phyloP scores from a whole-genome alignment of 805 yeast genomes.

The Candida taoyuanica region DNA sequence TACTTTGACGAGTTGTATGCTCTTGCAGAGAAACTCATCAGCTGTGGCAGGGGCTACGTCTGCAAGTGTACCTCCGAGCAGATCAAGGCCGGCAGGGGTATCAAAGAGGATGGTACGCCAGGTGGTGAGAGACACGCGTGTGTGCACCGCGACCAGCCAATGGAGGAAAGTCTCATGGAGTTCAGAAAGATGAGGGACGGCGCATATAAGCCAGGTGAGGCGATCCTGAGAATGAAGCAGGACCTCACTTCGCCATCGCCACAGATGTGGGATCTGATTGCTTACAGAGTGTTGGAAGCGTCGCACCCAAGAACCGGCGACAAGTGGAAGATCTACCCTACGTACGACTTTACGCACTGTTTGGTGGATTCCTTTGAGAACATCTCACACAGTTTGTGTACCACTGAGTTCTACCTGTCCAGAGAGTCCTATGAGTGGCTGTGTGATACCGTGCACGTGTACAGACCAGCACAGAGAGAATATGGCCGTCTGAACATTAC shows the following conservation, averaged over 20 bases:
- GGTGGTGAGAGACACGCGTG: conserved; percentile 92
- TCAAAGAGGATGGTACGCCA: conserved; percentile 84
- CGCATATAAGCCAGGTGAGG: conserved; percentile 81
- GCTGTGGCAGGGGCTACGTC: conserved; percentile 73
- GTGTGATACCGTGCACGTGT: conserved; percentile 90
- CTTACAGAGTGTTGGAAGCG: conserved; percentile 89
- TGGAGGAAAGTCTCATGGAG: conserved; percentile 71
- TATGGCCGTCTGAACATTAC: conserved; percentile 94
- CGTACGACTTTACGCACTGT: conserved; percentile 98
- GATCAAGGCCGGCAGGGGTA: conserved; percentile 85
- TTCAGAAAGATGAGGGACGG: conserved; percentile 94
- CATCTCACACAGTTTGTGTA: conserved; percentile 92
- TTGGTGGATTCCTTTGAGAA: conserved; percentile 96
- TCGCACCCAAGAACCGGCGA: conserved; percentile 95
- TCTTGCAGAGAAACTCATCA: conserved; percentile 79
- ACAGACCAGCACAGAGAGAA: conserved; percentile 98
- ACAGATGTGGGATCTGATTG: conserved; percentile 99
- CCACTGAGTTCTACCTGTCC: conserved; percentile 88
- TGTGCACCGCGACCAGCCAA: conserved; percentile 62
- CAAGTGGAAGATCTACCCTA: conserved; percentile 97
- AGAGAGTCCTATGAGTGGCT: conserved; percentile 98
- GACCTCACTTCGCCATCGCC: conserved; percentile 88
- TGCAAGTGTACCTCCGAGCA: conserved; percentile 93
- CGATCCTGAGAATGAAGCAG: conserved; percentile 95
- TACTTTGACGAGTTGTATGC: conserved; percentile 86